Conservation (phyloP, 2,329 filamentous ascomycete genomes). For the Pseudocercospora cruenta region DNA sequence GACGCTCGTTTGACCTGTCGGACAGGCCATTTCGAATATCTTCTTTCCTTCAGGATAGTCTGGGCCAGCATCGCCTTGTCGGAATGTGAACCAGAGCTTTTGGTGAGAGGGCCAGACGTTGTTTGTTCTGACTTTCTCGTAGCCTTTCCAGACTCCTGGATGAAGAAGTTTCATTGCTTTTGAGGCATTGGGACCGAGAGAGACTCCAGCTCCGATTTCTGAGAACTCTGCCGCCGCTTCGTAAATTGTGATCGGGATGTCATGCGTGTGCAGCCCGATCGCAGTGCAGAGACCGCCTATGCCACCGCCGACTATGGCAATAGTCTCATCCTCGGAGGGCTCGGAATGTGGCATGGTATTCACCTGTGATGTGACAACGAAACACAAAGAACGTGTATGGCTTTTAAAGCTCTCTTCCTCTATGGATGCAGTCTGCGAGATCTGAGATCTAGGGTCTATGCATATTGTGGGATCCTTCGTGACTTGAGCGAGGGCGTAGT, state of each 20-base stretch:
- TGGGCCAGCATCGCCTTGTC: constrained; percentile 28
- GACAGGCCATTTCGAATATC: constrained; percentile 29
- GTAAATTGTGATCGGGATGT: constrained; percentile 47
- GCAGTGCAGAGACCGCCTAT: constrained; percentile 60
- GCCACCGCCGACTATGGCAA: constrained; percentile 62
- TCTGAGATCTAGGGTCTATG: neutral
- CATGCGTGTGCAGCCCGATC: constrained; percentile 53
- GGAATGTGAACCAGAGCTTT: constrained; percentile 41
- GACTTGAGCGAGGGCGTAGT: neutral
- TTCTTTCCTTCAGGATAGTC: constrained; percentile 21
- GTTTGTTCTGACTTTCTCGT: constrained; percentile 42
- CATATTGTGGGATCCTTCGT: neutral
- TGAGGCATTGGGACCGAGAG: constrained; percentile 57
- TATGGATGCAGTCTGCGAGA: neutral
- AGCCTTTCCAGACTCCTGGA: neutral
- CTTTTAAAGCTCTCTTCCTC: neutral
- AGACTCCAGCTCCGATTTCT: constrained; percentile 62
- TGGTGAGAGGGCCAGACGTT: constrained; percentile 42
- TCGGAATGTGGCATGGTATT: neutral
- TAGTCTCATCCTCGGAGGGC: constrained; percentile 40
- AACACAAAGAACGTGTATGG: neutral
- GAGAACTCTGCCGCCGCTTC: constrained; percentile 58
- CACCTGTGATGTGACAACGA: neutral
- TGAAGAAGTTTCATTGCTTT: constrained; percentile 58
- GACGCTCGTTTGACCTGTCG: constrained; percentile 31